phyloP scores from a whole-genome alignment of 192 early-diverging fungal genomes.

The Linnemannia elongata region DNA sequence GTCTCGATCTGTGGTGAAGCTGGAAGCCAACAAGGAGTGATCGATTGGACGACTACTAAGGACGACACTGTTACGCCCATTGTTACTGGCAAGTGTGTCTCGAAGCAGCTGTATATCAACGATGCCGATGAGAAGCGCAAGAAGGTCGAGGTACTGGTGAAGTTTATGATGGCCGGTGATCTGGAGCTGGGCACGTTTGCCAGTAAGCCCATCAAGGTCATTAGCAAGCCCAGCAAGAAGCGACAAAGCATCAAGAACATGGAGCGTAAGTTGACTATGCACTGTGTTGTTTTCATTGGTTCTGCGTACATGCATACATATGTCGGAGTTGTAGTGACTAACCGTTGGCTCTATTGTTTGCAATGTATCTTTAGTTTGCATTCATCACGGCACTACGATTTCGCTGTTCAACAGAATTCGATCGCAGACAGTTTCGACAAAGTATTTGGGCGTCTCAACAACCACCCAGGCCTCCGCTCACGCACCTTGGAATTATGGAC shows the following conservation, averaged over 20 bases:
- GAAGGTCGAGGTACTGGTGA: constrained; percentile 79
- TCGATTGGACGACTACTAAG: constrained; percentile 69
- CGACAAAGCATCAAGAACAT: constrained; percentile 88
- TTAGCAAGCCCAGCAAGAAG: constrained; percentile 94
- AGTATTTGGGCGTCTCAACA: constrained; percentile 79
- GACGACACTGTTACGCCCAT: constrained; percentile 63
- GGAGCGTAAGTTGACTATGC: constrained; percentile 61
- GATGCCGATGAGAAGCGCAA: constrained; percentile 90
- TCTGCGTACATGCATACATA: not conserved
- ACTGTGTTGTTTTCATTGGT: not conserved
- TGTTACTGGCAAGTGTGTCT: constrained; percentile 80
- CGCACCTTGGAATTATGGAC: constrained; percentile 57
- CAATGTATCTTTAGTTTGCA: constrained; percentile 69
- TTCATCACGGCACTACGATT: constrained; percentile 88
- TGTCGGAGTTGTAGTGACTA: not conserved
- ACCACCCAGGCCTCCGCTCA: constrained; percentile 54
- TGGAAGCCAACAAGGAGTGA: constrained; percentile 63
- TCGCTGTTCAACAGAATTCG: constrained; percentile 92
- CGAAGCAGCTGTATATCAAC: constrained; percentile 88
- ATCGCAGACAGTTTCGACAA: constrained; percentile 91
- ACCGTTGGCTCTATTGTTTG: not conserved
- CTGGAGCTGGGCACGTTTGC: constrained; percentile 76
- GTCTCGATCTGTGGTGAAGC: constrained; percentile 73
- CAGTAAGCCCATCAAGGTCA: constrained; percentile 87
- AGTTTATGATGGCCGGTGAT: constrained; percentile 75